These are phyloP conservation scores for Puccinellia tenuiflora DNA, from an alignment of 176 grass and related monocot species.

Conservation along the genomic window DNA sequence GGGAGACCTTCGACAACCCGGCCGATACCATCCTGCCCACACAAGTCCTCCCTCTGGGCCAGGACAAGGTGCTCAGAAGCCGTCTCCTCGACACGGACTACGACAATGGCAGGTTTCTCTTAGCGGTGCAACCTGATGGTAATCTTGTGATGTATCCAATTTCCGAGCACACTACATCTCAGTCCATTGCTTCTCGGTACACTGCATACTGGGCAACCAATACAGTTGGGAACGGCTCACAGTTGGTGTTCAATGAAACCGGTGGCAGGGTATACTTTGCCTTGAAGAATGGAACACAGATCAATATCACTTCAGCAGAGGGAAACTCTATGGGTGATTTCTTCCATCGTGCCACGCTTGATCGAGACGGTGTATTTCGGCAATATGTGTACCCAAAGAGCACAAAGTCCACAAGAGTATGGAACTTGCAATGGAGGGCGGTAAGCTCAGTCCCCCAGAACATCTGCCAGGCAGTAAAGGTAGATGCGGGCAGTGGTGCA, in stretches of 20 bases:
- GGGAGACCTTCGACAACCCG: background rate
- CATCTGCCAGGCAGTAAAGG: background rate
- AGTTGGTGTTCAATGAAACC: slow-evolving; percentile 24
- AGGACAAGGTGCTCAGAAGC: background rate
- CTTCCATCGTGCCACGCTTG: background rate
- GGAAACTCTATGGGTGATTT: background rate
- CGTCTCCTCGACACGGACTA: background rate
- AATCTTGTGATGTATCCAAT: background rate
- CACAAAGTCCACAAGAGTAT: background rate
- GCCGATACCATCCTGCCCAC: slow-evolving; percentile 22
- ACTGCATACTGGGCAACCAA: background rate
- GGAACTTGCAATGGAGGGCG: background rate
- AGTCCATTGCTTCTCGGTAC: background rate
- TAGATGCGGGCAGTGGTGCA: background rate
- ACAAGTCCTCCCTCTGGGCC: background rate
- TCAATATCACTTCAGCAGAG: background rate
- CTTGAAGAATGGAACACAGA: background rate
- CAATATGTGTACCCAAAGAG: slow-evolving; percentile 15
- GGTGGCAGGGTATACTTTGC: background rate
- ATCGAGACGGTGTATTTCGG: background rate
- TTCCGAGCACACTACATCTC: background rate
- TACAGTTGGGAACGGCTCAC: background rate
- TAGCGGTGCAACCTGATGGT: background rate
- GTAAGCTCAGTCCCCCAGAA: background rate
- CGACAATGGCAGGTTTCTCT: background rate